A percentile compares a stretch with the other conserved stretches of the same genome.
Conservation (phyloP, 2,329 filamentous ascomycete genomes). For the Colletotrichum scovillei region DNA sequence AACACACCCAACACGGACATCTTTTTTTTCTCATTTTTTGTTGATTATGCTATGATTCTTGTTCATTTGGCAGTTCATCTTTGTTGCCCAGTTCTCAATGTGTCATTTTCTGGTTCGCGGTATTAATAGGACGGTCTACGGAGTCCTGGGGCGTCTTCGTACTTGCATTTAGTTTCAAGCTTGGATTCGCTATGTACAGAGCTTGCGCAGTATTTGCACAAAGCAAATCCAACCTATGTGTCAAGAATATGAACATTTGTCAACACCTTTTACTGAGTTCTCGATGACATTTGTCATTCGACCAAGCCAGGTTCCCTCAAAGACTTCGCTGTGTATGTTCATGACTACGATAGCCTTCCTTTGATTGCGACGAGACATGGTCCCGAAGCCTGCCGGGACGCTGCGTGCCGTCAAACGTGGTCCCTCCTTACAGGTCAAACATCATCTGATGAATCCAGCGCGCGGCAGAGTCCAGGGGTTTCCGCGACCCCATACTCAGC, state of each 20-base stretch:
- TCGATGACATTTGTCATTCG: not conserved
- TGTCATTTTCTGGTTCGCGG: conserved; percentile 12
- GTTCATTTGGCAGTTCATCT: conserved; percentile 14
- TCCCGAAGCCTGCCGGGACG: not conserved
- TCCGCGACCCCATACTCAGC: not conserved
- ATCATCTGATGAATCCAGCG: conserved; percentile 4
- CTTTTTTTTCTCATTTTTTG: not conserved
- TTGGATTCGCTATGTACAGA: conserved; percentile 24
- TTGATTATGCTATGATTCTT: conserved; percentile 9
- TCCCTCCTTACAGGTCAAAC: conserved; percentile 3
- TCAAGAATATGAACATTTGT: conserved; percentile 8
- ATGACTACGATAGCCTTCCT: too few species aligned
- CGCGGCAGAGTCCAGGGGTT: not conserved
- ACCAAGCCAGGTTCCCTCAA: not conserved
- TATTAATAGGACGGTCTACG: conserved; percentile 24
- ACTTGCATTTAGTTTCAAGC: not conserved
- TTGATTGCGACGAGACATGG: not conserved
- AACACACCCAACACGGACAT: conserved; percentile 16
- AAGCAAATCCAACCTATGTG: conserved; percentile 21
- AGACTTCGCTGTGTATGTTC: too few species aligned
- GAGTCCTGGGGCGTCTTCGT: conserved; percentile 9
- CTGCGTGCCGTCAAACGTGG: not conserved
- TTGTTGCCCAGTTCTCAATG: not conserved
- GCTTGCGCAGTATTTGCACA: conserved; percentile 23
- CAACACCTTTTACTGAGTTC: not conserved